phyloP scores from a whole-genome alignment of 306 rosid genomes.

The Psophocarpus tetragonolobus region DNA sequence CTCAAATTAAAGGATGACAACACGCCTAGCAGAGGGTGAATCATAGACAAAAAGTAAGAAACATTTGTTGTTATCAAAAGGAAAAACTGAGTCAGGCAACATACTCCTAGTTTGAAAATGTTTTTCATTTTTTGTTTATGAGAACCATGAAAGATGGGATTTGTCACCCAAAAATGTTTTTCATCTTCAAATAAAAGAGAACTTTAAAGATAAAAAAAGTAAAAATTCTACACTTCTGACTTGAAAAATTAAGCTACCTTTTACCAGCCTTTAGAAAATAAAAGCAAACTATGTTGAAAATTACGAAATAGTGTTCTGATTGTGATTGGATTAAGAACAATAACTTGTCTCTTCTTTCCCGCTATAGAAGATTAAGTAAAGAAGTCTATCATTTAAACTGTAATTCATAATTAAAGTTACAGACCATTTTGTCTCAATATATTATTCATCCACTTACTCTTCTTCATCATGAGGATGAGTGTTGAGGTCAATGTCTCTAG shows the following conservation, averaged over 20 bases:
- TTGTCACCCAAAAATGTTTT: too few relatives aligned
- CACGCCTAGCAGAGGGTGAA: too few relatives aligned
- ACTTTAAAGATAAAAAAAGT: not conserved
- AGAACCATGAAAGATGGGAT: too few relatives aligned
- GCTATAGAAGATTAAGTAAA: conserved; percentile 39
- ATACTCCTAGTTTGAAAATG: too few relatives aligned
- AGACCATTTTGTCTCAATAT: conserved; percentile 39
- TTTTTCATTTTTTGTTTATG: too few relatives aligned
- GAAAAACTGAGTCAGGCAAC: too few relatives aligned
- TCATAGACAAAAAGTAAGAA: too few relatives aligned
- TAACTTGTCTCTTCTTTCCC: conserved; percentile 40
- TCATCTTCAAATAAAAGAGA: not conserved
- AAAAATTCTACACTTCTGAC: not conserved
- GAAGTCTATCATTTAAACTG: conserved; percentile 29
- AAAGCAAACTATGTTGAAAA: conserved; percentile 21
- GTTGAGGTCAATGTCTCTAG: conserved; percentile 74
- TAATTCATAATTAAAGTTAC: conserved; percentile 32
- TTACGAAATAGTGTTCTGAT: conserved; percentile 32
- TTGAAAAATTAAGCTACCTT: conserved; percentile 21
- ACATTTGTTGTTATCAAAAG: too few relatives aligned
- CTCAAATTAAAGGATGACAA: too few relatives aligned
- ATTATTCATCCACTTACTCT: conserved; percentile 42
- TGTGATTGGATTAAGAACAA: conserved; percentile 38
- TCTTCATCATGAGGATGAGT: conserved; percentile 61
- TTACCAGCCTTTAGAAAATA: conserved; percentile 15